These are phyloP conservation scores for Suillus placidus DNA, from an alignment of 768 basidiomycete genomes.

Conservation along the genomic window DNA sequence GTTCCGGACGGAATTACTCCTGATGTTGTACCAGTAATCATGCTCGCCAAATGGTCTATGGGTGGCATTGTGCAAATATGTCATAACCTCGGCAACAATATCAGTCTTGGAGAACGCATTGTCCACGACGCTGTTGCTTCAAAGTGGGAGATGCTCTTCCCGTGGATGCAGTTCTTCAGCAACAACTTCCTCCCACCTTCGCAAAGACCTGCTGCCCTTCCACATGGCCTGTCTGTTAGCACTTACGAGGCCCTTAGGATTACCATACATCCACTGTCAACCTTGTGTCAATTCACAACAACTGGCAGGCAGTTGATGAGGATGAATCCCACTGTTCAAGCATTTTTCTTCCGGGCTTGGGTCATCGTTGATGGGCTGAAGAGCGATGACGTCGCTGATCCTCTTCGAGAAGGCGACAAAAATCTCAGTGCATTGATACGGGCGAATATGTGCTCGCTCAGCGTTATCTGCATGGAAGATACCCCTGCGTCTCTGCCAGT, in stretches of 20 bases:
- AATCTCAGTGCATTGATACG: slow-evolving; percentile 8
- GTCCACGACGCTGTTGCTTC: slow-evolving; percentile 10
- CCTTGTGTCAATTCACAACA: slow-evolving; percentile 7
- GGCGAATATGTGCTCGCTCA: slow-evolving; percentile 8
- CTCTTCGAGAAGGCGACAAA: slow-evolving; percentile 6
- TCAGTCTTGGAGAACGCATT: slow-evolving; percentile 5
- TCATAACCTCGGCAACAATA: slow-evolving; percentile 4
- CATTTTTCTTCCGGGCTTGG: slow-evolving; percentile 11
- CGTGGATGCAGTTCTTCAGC: slow-evolving; percentile 13
- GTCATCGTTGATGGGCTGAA: slow-evolving; percentile 3
- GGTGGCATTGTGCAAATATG: slow-evolving; percentile 11
- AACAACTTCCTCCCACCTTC: slow-evolving; percentile 8
- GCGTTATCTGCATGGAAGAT: slow-evolving; percentile 8
- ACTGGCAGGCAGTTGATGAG: slow-evolving; percentile 4
- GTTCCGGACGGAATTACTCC: slow-evolving; percentile 3
- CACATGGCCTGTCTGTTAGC: slow-evolving; percentile 8
- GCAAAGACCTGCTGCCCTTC: background rate
- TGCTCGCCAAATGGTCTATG: slow-evolving; percentile 11
- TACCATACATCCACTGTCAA: slow-evolving; percentile 8
- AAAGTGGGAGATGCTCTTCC: slow-evolving; percentile 11
- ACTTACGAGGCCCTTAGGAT: slow-evolving; percentile 7
- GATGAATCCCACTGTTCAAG: slow-evolving; percentile 4
- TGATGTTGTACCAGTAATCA: slow-evolving; percentile 5
- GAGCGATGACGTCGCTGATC: background rate
- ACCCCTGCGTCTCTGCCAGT: background rate